A percentile compares a stretch with the other conserved stretches of the same genome.
Evolutionary conservation across 2,329 filamentous ascomycete species (phyloP).

Genomic region (Cordyceps sp.): DNA sequence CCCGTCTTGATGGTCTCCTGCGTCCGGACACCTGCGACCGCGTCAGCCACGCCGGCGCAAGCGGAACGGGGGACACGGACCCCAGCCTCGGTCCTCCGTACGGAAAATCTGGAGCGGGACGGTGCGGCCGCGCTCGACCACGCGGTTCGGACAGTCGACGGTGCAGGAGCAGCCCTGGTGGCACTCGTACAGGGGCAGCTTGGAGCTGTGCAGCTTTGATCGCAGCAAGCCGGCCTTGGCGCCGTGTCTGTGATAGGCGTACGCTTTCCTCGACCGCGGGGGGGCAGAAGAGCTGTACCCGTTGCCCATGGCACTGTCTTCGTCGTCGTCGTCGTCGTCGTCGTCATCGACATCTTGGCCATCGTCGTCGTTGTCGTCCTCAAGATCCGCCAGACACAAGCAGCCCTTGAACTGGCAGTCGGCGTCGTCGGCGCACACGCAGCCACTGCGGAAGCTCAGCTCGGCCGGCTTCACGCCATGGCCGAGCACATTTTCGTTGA

Average conservation of each 20-base stretch:
- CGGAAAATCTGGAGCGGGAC: slow-evolving; percentile 64
- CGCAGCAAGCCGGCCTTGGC: slow-evolving; percentile 33
- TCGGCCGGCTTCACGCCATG: slow-evolving; percentile 42
- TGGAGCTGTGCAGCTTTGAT: slow-evolving; percentile 31
- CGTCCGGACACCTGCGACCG: slow-evolving; percentile 48
- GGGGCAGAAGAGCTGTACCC: no score
- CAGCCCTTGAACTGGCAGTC: slow-evolving; percentile 54
- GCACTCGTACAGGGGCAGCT: slow-evolving; percentile 62
- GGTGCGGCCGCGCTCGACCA: slow-evolving; percentile 57
- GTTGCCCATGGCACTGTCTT: no score
- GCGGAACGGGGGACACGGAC: slow-evolving; percentile 24
- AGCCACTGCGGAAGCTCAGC: slow-evolving; percentile 50
- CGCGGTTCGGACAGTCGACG: slow-evolving; percentile 50
- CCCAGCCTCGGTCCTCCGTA: slow-evolving; percentile 60
- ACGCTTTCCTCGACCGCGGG: slow-evolving; percentile 17
- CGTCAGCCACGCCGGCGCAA: no score
- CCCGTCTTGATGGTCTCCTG: slow-evolving; percentile 48
- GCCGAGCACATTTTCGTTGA: slow-evolving; percentile 42
- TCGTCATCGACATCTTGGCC: no score
- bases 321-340: no score
- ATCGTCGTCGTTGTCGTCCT: slow-evolving; percentile 29
- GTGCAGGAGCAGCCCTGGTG: slow-evolving; percentile 54
- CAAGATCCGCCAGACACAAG: slow-evolving; percentile 49
- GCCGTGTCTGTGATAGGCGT: slow-evolving; percentile 48
- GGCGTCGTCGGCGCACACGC: slow-evolving; percentile 42